These are phyloP conservation scores for Bocquillonia castaneifolia DNA, from an alignment of 441 rosid genomes.

Conservation along the genomic window DNA sequence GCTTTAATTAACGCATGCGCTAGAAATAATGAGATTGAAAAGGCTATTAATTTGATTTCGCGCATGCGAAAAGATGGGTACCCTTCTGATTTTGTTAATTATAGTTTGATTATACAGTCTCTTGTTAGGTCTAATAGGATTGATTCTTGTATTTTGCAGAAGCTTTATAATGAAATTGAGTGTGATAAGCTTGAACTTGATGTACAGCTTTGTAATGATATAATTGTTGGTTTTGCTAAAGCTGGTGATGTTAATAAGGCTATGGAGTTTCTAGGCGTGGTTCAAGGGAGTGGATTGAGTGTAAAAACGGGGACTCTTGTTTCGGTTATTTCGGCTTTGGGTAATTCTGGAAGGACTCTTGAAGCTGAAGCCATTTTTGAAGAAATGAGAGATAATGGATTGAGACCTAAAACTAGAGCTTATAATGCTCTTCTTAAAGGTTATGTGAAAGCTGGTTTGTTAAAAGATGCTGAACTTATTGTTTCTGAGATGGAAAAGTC, in stretches of 20 bases:
- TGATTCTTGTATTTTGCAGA: constrained; percentile 64
- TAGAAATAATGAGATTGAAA: constrained; percentile 72
- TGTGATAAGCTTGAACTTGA: constrained; percentile 72
- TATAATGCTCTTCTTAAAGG: constrained; percentile 87
- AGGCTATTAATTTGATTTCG: constrained; percentile 82
- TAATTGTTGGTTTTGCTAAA: constrained; percentile 79
- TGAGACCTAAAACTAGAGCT: constrained; percentile 70
- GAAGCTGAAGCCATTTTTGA: constrained; percentile 97
- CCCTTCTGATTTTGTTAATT: constrained; percentile 79
- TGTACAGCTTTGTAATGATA: constrained; percentile 69
- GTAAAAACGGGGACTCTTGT: constrained; percentile 58
- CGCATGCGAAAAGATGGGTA: constrained; percentile 85
- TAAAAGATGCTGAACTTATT: constrained; percentile 71
- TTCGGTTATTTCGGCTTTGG: constrained; percentile 57
- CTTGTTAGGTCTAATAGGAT: constrained; percentile 59
- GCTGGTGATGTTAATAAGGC: constrained; percentile 70
- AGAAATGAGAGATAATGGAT: constrained; percentile 75
- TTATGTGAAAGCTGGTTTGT: constrained; percentile 65
- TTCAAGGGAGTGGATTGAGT: constrained; percentile 75
- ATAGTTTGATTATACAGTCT: constrained; percentile 76
- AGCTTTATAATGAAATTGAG: constrained; percentile 63
- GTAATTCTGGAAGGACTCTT: constrained; percentile 51
- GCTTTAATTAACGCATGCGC: constrained; percentile 90
- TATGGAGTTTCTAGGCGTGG: constrained; percentile 61
- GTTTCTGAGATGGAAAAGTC: constrained; percentile 87